Percentiles rank a stretch among this genome's conserved stretches.
Evolutionary conservation across 352 stramenopile species (phyloP).

Genomic region (Plasmopara muralis): DNA sequence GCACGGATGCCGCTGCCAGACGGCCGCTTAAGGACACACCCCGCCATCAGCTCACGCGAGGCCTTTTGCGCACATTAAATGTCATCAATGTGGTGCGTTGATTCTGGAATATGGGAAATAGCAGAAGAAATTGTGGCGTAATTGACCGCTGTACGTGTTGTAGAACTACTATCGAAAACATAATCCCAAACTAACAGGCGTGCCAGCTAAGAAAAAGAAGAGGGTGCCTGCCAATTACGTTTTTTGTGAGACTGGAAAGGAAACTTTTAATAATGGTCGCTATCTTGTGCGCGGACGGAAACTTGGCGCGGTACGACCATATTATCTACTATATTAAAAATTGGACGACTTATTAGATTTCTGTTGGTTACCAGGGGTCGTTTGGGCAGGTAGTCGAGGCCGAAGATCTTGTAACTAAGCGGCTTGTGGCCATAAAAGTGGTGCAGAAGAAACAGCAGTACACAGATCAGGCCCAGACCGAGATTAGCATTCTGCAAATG

Average conservation of each 20-base stretch:
- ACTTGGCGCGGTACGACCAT: slow-evolving; percentile 56
- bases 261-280: slow-evolving; percentile 68
- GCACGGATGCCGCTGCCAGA: slow-evolving; percentile 13
- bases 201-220: slow-evolving; percentile 58
- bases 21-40: slow-evolving; percentile 35
- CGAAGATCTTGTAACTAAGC: slow-evolving; percentile 61
- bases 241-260: slow-evolving; percentile 43
- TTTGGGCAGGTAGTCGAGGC: slow-evolving; percentile 82
- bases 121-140: neutral
- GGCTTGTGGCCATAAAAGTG: slow-evolving; percentile 98
- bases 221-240: slow-evolving; percentile 47
- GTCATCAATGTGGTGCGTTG: slow-evolving; percentile 89
- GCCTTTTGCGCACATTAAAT: slow-evolving; percentile 96
- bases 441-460: slow-evolving; percentile 99
- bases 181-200: slow-evolving; percentile 45
- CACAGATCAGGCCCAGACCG: slow-evolving; percentile 93
- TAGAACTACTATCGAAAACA: slow-evolving; percentile 82
- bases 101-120: neutral
- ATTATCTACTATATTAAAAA: neutral
- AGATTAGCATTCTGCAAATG: slow-evolving; percentile 94
- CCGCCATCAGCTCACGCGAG: slow-evolving; percentile 79
- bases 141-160: slow-evolving; percentile 5
- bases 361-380: slow-evolving; percentile 39
- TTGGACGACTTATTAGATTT: slow-evolving; percentile 14
- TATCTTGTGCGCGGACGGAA: slow-evolving; percentile 65